Evolutionary conservation across 179 eudicot genomes (phyloP).

Genomic region (Pouteria campechiana): DNA sequence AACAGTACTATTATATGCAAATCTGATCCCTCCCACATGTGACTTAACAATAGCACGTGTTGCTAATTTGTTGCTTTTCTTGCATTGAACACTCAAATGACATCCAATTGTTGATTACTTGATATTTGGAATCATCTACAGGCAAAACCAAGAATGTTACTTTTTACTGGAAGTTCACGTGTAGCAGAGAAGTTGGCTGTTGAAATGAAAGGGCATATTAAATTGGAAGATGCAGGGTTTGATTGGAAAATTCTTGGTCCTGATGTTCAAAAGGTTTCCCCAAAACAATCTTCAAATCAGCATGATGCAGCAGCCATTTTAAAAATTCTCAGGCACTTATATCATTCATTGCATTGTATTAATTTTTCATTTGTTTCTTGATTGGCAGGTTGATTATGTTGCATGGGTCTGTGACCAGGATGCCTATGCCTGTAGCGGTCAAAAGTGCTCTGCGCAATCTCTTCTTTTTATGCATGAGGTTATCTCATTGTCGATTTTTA

Average conservation of each 20-base stretch:
- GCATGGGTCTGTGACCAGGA: constrained; percentile 99
- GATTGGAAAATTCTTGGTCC: constrained; percentile 99
- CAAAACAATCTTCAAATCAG: background rate
- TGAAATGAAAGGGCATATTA: constrained; percentile 78
- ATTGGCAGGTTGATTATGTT: constrained; percentile 74
- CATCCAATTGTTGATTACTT: too few species aligned
- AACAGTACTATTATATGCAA: too few species aligned
- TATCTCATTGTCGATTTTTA: constrained; percentile 1
- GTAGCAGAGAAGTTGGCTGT: constrained; percentile 91
- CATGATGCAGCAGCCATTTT: background rate
- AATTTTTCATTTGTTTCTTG: constrained; percentile 3
- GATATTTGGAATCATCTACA: constrained; percentile 20
- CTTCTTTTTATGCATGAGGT: constrained; percentile 97
- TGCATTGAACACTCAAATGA: too few species aligned
- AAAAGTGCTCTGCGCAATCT: constrained; percentile 97
- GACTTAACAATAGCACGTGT: too few species aligned
- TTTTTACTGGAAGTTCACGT: constrained; percentile 96
- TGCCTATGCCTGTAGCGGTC: constrained; percentile 99
- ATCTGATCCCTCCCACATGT: too few species aligned
- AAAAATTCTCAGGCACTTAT: background rate
- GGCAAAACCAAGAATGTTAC: constrained; percentile 98
- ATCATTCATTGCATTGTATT: too few species aligned
- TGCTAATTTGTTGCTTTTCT: too few species aligned
- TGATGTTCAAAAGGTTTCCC: constrained; percentile 81
- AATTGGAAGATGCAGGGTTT: constrained; percentile 97